A percentile compares a stretch with the other conserved stretches of the same genome.
Evolutionary conservation across 2,329 filamentous ascomycete species (phyloP).

Genomic region (Neodidymelliopsis sp.): DNA sequence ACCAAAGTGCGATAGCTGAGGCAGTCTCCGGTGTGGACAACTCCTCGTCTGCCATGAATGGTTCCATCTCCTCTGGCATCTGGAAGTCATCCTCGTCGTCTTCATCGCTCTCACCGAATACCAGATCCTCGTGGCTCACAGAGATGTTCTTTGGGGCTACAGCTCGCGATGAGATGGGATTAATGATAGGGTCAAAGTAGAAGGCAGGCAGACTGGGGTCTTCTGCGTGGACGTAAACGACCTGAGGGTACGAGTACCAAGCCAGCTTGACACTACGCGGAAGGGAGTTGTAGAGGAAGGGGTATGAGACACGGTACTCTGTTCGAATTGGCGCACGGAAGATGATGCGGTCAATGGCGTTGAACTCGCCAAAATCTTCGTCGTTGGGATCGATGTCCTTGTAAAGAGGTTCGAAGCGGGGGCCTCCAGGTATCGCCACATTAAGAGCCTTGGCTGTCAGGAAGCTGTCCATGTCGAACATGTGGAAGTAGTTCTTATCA

Average conservation of each 20-base stretch:
- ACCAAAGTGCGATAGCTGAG: slow-evolving; percentile 93
- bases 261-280: slow-evolving; percentile 91
- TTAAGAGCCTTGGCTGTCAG: slow-evolving; percentile 96
- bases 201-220: slow-evolving; percentile 92
- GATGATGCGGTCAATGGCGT: slow-evolving; percentile 98
- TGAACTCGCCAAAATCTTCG: slow-evolving; percentile 99
- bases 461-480: slow-evolving; percentile 95
- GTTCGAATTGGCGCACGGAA: slow-evolving; percentile 95
- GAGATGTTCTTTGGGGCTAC: slow-evolving; percentile 95
- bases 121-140: slow-evolving; percentile 88
- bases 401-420: slow-evolving; percentile 94
- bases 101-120: slow-evolving; percentile 84
- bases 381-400: slow-evolving; percentile 99
- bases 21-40: slow-evolving; percentile 89
- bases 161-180: slow-evolving; percentile 93
- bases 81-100: slow-evolving; percentile 86
- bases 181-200: slow-evolving; percentile 97
- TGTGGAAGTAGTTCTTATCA: slow-evolving; percentile 97
- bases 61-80: slow-evolving; percentile 79
- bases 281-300: slow-evolving; percentile 94
- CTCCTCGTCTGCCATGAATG: slow-evolving; percentile 89
- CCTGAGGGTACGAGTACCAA: slow-evolving; percentile 93
- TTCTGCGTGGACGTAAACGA: slow-evolving; percentile 87
- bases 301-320: slow-evolving; percentile 93
- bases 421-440: slow-evolving; percentile 95